A percentile compares a stretch with the other conserved stretches of the same genome.
phyloP scores from a whole-genome alignment of 768 basidiomycete species.

The Cyclocybe cylindracea region DNA sequence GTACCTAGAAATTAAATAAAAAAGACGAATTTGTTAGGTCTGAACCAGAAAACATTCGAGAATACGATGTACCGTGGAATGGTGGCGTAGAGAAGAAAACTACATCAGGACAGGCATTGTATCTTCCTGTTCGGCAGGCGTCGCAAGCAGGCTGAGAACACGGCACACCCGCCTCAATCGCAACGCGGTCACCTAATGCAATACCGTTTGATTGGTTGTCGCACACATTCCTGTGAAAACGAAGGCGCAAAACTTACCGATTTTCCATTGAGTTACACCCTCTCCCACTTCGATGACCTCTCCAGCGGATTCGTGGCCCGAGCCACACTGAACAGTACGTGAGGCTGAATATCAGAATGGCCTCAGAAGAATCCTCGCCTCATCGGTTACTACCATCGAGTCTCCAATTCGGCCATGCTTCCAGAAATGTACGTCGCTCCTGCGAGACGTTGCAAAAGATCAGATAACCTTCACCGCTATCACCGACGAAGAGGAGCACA shows the following conservation, averaged over 20 bases:
- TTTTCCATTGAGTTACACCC: constrained; percentile 67
- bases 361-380: constrained; percentile 34
- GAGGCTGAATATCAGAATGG: background rate
- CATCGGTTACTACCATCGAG: constrained; percentile 70
- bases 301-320: constrained; percentile 72
- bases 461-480: background rate
- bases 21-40: background rate
- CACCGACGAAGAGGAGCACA: constrained; percentile 24
- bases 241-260: constrained; percentile 32
- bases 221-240: background rate
- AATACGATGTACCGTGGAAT: constrained; percentile 48
- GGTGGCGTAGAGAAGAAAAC: constrained; percentile 76
- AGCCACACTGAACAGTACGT: constrained; percentile 48
- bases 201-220: background rate
- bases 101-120: constrained; percentile 60
- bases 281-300: constrained; percentile 65
- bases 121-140: constrained; percentile 61
- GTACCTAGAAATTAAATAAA: constrained; percentile 41
- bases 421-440: constrained; percentile 78
- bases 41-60: too few relatives aligned
- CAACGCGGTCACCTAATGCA: constrained; percentile 59
- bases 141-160: constrained; percentile 64
- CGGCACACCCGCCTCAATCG: constrained; percentile 70
- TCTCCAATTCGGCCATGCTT: constrained; percentile 68
- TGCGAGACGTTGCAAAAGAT: constrained; percentile 19